Conservation (phyloP, 305 asterid species). For the Solanum hybrid region DNA sequence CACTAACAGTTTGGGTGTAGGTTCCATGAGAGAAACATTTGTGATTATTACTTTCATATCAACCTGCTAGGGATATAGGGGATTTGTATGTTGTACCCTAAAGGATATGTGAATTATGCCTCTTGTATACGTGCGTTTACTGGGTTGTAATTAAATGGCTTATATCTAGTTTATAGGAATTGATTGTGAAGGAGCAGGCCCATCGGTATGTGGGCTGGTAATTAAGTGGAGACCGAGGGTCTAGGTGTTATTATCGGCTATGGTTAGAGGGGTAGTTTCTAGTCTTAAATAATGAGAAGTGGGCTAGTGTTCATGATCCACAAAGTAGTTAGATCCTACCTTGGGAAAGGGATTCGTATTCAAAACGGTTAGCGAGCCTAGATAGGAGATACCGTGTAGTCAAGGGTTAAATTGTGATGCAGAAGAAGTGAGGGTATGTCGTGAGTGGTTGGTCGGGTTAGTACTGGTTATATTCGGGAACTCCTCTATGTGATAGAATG, state of each 20-base stretch:
- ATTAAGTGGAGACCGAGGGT: background rate
- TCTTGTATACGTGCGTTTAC: too few relatives aligned
- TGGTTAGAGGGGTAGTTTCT: background rate
- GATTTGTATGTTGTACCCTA: background rate
- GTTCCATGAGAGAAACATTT: background rate
- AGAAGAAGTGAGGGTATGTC: too few relatives aligned
- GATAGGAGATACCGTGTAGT: too few relatives aligned
- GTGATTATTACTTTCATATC: background rate
- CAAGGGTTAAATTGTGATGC: too few relatives aligned
- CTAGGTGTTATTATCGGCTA: background rate
- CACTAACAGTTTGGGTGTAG: background rate
- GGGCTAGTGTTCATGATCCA: background rate
- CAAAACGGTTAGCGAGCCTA: too few relatives aligned
- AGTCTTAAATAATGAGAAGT: background rate
- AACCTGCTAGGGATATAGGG: background rate
- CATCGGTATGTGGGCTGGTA: background rate
- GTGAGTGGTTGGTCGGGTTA: too few relatives aligned
- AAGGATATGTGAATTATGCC: background rate
- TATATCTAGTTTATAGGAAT: background rate
- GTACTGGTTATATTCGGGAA: too few relatives aligned
- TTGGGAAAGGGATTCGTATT: too few relatives aligned
- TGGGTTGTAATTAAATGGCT: background rate
- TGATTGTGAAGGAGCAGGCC: background rate
- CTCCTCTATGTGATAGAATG: too few relatives aligned
- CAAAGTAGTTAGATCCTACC: too few relatives aligned